phyloP scores from a whole-genome alignment of 495 filamentous ascomycete species.

The Talaromyces liani region DNA sequence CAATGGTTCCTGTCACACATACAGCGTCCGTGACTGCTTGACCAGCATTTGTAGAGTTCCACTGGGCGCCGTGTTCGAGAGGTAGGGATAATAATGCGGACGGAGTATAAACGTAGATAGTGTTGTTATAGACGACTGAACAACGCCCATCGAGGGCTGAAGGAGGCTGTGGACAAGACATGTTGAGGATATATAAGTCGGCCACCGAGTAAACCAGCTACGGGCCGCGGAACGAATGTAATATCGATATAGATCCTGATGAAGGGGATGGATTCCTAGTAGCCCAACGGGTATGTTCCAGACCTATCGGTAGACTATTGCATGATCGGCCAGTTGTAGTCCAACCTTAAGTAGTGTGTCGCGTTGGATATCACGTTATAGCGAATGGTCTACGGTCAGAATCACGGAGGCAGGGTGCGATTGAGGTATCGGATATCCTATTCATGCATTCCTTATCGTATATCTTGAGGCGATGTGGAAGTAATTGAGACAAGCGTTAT shows the following conservation, averaged over 20 bases:
- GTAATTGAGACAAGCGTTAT: neutral
- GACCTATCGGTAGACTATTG: neutral
- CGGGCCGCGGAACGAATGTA: neutral
- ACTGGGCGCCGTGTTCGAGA: constrained; percentile 60
- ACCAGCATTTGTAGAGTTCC: constrained; percentile 57
- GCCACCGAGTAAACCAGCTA: neutral
- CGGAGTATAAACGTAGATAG: constrained; percentile 76
- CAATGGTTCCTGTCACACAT: constrained; percentile 60
- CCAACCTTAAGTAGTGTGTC: neutral
- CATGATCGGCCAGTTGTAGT: neutral
- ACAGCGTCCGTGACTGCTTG: constrained; percentile 63
- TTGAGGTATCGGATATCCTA: neutral
- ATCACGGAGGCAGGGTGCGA: neutral
- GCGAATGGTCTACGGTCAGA: neutral
- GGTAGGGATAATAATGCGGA: constrained; percentile 68
- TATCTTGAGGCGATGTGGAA: neutral
- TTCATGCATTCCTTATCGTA: neutral
- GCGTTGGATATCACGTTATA: neutral
- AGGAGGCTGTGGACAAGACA: constrained; percentile 59
- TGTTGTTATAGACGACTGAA: constrained; percentile 74
- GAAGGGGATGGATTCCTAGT: neutral
- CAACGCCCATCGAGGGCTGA: constrained; percentile 66
- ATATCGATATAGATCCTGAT: neutral
- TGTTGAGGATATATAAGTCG: constrained; percentile 18
- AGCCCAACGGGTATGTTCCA: neutral